Evolutionary conservation across 257 asterid genomes (phyloP).

Genomic region (Echites panduratus): DNA sequence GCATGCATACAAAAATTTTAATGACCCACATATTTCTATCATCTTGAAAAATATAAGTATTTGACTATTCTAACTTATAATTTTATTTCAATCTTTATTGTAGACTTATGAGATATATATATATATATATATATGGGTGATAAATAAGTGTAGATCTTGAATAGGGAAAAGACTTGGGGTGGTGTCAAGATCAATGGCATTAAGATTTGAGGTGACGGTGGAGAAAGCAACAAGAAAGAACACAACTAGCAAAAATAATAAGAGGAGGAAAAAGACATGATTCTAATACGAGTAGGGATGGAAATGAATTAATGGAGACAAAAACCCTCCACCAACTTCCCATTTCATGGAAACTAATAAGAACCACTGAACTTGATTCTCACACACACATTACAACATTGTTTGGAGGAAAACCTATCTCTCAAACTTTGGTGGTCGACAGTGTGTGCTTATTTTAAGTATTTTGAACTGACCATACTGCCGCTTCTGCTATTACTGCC

Average conservation of each 20-base stretch:
- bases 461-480: conserved; percentile 6
- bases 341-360: conserved; percentile 18
- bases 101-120: too few species aligned
- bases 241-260: not conserved
- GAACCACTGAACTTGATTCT: conserved; percentile 28
- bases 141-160: too few species aligned
- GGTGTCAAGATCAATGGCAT: not conserved
- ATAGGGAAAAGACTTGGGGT: not conserved
- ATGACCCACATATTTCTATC: too few species aligned
- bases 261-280: conserved; percentile 26
- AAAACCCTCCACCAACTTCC: conserved; percentile 36
- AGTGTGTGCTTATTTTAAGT: not conserved
- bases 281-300: conserved; percentile 17
- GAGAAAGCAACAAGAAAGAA: conserved; percentile 1
- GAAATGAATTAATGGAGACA: conserved; percentile 27
- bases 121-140: too few species aligned
- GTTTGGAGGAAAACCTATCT: not conserved
- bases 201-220: conserved; percentile 10
- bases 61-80: too few species aligned
- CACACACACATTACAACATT: not conserved
- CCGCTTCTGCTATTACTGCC: conserved; percentile 9
- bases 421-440: not conserved
- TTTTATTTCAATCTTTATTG: too few species aligned
- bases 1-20: too few species aligned
- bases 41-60: too few species aligned